Evolutionary conservation across 2,329 filamentous ascomycete genomes (phyloP), one percentile per base, ranked within the genome.

Genomic region (Penicillium occitanis): DNA sequence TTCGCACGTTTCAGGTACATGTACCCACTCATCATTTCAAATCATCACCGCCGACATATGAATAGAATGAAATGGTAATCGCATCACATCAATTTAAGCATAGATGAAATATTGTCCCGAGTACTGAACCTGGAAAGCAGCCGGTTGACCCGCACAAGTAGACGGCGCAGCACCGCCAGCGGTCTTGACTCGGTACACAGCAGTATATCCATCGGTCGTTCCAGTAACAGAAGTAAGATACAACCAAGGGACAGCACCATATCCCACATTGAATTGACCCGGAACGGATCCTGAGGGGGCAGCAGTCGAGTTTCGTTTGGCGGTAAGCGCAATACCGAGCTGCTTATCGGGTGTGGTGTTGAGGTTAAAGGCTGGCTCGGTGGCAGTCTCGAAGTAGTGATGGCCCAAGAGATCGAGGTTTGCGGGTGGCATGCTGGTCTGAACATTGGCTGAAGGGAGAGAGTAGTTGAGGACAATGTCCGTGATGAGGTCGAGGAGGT

Each of bases 121-220:
- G 79, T 98, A 97, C 73, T 93, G 83, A 14, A 97, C 87, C 68
- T 89, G 81, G 70, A 97, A 93, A 0, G 78, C 74, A 11, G 84
- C 82, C 0, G 83, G 76, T 82, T 87, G 83, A 11, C 87, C 90
- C 40, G 85, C 76, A 76, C 94, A 98, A 0, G 88, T 91, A 30
- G 85, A 81, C 0, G 93, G 93, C 1, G 92, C 80, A 57, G 85
- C 86, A 11, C 94, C 94, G 30, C 93, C 93, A 0, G 90, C 92
- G 11, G 94, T 98, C 72, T 91, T 85, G 53, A 97, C 81, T 13
- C 94, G 87, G 80, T 94, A 98, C 28, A 97, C 89, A 75, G 92
- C 88, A 75, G 88, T 86, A 70, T 91, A 86, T 53, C 83, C 80
- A 2, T 86, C 86, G 1, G 87, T 89, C n/a, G 85, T 85, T 35